phyloP scores from a whole-genome alignment of 2,329 filamentous ascomycete genomes.

The Paramyrothecium sp. region DNA sequence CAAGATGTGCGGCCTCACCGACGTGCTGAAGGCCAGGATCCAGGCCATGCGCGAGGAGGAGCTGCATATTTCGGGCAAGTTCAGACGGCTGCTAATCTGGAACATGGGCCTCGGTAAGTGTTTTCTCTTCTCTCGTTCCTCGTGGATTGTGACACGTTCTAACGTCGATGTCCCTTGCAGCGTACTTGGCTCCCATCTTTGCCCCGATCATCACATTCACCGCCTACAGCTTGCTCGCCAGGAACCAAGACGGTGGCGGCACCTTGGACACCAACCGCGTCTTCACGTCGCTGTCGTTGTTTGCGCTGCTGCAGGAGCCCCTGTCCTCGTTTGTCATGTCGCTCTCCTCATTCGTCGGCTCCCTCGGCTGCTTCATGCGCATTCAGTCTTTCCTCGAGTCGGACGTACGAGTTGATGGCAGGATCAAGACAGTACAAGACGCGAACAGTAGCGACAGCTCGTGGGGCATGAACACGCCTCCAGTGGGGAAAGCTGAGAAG shows the following conservation, averaged over 20 bases:
- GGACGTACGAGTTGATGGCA: neutral
- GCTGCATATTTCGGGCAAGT: conserved; percentile 15
- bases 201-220: conserved; percentile 9
- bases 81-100: conserved; percentile 15
- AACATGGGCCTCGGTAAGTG: conserved; percentile 16
- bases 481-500: neutral
- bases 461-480: neutral
- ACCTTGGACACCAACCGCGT: conserved; percentile 10
- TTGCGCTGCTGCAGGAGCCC: conserved; percentile 15
- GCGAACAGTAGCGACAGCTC: neutral
- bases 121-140: neutral
- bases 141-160: neutral
- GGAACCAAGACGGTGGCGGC: conserved; percentile 7
- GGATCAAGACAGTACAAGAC: neutral
- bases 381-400: conserved; percentile 10
- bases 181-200: conserved; percentile 9
- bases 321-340: conserved; percentile 15
- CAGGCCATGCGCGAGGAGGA: conserved; percentile 14
- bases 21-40: conserved; percentile 12
- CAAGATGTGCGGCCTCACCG: conserved; percentile 27
- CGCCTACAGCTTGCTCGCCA: neutral
- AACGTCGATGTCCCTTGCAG: neutral
- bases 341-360: conserved; percentile 17
- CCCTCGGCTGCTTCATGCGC: conserved; percentile 18
- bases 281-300: conserved; percentile 22